Evolutionary conservation across 371 early-diverging fungal species (phyloP).

Genomic region (Nosema bombycis): DNA sequence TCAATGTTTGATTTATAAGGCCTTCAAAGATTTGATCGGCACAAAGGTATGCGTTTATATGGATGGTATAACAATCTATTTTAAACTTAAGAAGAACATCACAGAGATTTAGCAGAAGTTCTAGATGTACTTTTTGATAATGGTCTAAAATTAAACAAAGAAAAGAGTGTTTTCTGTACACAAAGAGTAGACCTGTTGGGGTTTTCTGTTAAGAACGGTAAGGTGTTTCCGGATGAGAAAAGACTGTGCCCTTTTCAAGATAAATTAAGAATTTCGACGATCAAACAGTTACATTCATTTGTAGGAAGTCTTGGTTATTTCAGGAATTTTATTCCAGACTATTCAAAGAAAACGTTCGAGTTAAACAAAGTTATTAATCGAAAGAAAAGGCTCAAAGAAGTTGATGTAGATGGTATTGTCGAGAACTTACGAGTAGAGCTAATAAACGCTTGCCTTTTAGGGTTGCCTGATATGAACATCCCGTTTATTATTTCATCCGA

Average conservation of each 20-base stretch:
- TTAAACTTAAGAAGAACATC: conserved; percentile 12
- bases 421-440: no score
- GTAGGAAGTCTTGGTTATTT: conserved; percentile 35
- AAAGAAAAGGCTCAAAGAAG: no score
- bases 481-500: no score
- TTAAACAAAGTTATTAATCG: neutral
- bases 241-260: conserved; percentile 15
- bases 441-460: no score
- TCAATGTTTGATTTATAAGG: conserved; percentile 48
- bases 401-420: no score
- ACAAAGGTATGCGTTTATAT: conserved; percentile 4
- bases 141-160: neutral
- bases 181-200: conserved; percentile 42
- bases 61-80: conserved; percentile 37
- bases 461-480: no score
- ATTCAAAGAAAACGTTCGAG: neutral
- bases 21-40: conserved; percentile 3
- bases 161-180: conserved; percentile 13
- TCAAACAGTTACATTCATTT: conserved; percentile 31
- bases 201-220: neutral
- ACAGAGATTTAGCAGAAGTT: neutral
- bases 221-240: conserved; percentile 3
- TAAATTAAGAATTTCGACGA: neutral
- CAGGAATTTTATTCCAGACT: neutral
- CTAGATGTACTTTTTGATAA: neutral